Evolutionary conservation across 768 basidiomycete species (phyloP).

Genomic region (Cystofilobasidium macerans): DNA sequence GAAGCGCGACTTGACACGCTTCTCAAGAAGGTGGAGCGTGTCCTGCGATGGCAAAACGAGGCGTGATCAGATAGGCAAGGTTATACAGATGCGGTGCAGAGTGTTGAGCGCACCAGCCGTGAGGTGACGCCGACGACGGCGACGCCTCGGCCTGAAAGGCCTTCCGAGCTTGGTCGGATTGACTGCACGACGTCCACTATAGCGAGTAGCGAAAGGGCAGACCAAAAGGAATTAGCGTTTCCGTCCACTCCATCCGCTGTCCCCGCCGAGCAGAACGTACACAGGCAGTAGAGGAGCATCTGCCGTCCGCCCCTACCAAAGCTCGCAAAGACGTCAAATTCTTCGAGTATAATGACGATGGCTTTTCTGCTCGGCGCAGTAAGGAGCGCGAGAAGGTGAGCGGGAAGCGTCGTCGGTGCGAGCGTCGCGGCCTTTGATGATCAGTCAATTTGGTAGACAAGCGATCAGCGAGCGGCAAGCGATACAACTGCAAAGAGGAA

Average conservation of each 20-base stretch:
- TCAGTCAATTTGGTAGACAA: background rate
- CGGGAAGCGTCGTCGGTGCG: conserved; percentile 49
- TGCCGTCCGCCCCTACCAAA: conserved; percentile 66
- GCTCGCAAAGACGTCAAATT: conserved; percentile 83
- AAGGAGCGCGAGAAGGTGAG: conserved; percentile 41
- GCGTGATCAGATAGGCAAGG: background rate
- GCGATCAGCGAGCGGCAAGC: too few species aligned
- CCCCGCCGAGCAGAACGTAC: conserved; percentile 29
- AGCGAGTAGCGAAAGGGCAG: background rate
- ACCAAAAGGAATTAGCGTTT: background rate
- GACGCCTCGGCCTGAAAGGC: conserved; percentile 50
- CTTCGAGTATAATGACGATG: conserved; percentile 72
- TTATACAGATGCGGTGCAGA: background rate
- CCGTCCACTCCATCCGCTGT: too few species aligned
- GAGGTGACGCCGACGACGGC: conserved; percentile 78
- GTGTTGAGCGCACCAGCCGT: conserved; percentile 45
- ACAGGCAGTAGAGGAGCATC: conserved; percentile 81
- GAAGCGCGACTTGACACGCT: conserved; percentile 93
- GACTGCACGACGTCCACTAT: conserved; percentile 79
- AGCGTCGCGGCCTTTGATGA: background rate
- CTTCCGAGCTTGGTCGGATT: conserved; percentile 31
- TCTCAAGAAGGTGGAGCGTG: conserved; percentile 78
- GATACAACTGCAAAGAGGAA: background rate
- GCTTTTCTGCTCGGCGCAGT: conserved; percentile 45
- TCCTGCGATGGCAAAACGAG: conserved; percentile 42